A percentile compares a stretch with the other conserved stretches of the same genome.
phyloP scores from a whole-genome alignment of 345 rosid genomes.

The Lumnitzera racemosa region DNA sequence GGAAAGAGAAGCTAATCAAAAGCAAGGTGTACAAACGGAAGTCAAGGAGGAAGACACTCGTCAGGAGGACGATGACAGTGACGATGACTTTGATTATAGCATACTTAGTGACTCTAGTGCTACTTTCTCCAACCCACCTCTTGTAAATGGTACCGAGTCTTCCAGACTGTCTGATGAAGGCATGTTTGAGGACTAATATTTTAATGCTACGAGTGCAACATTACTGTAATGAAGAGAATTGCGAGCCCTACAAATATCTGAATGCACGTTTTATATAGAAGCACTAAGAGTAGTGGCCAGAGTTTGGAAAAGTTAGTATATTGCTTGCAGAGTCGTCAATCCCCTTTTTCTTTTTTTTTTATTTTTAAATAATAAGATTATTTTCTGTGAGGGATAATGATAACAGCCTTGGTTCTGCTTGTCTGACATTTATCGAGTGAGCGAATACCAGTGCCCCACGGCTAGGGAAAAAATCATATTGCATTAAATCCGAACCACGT shows the following conservation, averaged over 20 bases:
- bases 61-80: conserved; percentile 30
- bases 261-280: not conserved
- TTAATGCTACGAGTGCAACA: not conserved
- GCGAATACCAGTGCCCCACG: too few relatives aligned
- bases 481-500: too few relatives aligned
- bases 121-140: conserved; percentile 43
- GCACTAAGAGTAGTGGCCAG: too few relatives aligned
- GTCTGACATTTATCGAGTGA: too few relatives aligned
- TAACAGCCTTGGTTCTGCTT: too few relatives aligned
- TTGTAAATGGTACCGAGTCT: conserved; percentile 73
- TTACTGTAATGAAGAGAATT: not conserved
- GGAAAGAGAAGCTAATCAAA: conserved; percentile 37
- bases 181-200: conserved; percentile 25
- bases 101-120: conserved; percentile 41
- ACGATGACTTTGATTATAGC: conserved; percentile 65
- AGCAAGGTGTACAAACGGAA: conserved; percentile 10
- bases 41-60: conserved; percentile 13
- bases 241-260: not conserved
- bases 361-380: too few relatives aligned
- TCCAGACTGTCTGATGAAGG: conserved; percentile 46
- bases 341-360: too few relatives aligned
- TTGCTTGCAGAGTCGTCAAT: too few relatives aligned
- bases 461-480: too few relatives aligned
- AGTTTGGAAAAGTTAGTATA: too few relatives aligned
- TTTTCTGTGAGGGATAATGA: too few relatives aligned